These are phyloP conservation scores for Casuarina equisetifolia DNA, from an alignment of 306 rosid genomes.

Conservation along the genomic window DNA sequence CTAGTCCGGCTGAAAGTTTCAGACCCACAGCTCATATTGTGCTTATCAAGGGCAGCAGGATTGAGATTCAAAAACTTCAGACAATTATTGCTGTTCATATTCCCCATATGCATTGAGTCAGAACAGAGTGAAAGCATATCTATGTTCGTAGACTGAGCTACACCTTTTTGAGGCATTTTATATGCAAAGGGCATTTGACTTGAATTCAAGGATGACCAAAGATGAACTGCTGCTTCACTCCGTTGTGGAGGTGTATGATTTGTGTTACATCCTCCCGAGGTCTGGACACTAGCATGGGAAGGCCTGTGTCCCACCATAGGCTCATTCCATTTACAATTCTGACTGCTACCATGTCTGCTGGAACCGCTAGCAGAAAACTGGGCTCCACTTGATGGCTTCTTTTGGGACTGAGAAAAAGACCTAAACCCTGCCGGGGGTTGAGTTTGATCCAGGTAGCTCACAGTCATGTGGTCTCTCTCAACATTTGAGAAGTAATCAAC, in stretches of 20 bases:
- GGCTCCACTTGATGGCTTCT: slow-evolving; percentile 51
- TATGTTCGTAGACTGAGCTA: slow-evolving; percentile 50
- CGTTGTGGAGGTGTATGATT: slow-evolving; percentile 50
- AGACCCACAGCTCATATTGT: slow-evolving; percentile 43
- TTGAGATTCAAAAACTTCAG: slow-evolving; percentile 48
- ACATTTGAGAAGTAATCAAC: slow-evolving; percentile 49
- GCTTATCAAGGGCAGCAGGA: slow-evolving; percentile 51
- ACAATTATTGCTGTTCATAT: slow-evolving; percentile 47
- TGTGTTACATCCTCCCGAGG: slow-evolving; percentile 55
- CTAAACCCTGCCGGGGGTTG: slow-evolving; percentile 38
- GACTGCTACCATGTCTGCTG: slow-evolving; percentile 48
- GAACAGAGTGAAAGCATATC: slow-evolving; percentile 44
- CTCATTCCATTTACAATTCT: slow-evolving; percentile 50
- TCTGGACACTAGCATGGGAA: slow-evolving; percentile 45
- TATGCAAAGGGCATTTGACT: slow-evolving; percentile 43
- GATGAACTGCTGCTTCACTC: slow-evolving; percentile 58
- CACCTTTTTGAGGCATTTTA: slow-evolving; percentile 48
- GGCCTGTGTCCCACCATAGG: slow-evolving; percentile 47
- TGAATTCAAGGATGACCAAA: slow-evolving; percentile 60
- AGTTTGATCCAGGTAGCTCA: slow-evolving; percentile 47
- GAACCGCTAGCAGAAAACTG: slow-evolving; percentile 56
- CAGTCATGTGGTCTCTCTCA: slow-evolving; percentile 35
- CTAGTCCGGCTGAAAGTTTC: slow-evolving; percentile 53
- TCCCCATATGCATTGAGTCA: slow-evolving; percentile 49
- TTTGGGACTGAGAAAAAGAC: slow-evolving; percentile 57